phyloP scores from a whole-genome alignment of 2,329 filamentous ascomycete genomes.

The Apiospora saccharicola region DNA sequence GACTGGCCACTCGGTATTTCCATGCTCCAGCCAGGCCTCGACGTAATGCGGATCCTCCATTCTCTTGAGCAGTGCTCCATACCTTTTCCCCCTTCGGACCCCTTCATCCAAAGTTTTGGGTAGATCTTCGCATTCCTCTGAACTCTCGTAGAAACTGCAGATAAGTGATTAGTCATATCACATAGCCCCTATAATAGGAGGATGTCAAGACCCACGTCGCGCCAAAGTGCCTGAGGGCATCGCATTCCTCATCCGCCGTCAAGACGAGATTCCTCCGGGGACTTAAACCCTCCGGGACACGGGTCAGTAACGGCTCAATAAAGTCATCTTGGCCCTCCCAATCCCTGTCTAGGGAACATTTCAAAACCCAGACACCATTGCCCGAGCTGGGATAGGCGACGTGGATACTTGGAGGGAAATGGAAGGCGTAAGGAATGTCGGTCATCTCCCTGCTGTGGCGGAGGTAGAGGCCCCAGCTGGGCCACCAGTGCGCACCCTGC shows the following conservation, averaged over 20 bases:
- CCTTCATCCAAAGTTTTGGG: slow-evolving; percentile 1
- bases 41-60: slow-evolving; percentile 11
- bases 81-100: not conserved
- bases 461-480: not conserved
- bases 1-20: not conserved
- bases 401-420: not conserved
- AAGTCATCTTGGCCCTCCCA: not conserved
- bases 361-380: slow-evolving; percentile 6
- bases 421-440: not conserved
- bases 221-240: not conserved
- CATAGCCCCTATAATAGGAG: not conserved
- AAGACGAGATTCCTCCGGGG: not conserved
- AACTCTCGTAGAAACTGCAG: not conserved
- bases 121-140: slow-evolving; percentile 4
- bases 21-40: not conserved
- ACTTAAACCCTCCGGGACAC: not conserved
- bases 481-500: slow-evolving; percentile 18
- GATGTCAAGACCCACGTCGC: not conserved
- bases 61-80: slow-evolving; percentile 6
- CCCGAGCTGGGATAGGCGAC: slow-evolving; percentile 4
- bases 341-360: not conserved
- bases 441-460: not conserved
- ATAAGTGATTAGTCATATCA: not conserved
- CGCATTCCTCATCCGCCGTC: slow-evolving; percentile 7
- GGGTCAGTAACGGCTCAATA: not conserved